Evolutionary conservation across 495 filamentous ascomycete species (phyloP).

Genomic region (Annulohypoxylon bovei): DNA sequence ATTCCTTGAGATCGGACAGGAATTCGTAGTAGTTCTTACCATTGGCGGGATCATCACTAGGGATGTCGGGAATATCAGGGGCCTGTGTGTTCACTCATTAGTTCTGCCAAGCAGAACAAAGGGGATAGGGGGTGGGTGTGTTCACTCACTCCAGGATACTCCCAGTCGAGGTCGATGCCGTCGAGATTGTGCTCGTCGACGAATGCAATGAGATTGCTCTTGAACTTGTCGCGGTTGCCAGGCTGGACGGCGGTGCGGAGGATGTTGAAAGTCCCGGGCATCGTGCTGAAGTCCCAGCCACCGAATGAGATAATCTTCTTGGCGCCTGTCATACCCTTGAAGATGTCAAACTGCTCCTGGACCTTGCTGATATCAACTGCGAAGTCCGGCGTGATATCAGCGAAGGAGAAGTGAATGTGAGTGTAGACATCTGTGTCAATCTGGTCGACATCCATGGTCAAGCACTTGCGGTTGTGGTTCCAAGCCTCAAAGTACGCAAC

Average conservation of each 20-base stretch:
- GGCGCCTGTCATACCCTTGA: constrained; percentile 34
- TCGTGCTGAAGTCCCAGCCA: constrained; percentile 59
- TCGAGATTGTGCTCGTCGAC: constrained; percentile 36
- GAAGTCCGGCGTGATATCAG: constrained; percentile 44
- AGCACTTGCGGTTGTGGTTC: constrained; percentile 38
- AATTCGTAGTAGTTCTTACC: constrained; percentile 40
- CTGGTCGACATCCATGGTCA: constrained; percentile 33
- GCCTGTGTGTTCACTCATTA: constrained; percentile 27
- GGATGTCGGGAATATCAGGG: constrained; percentile 44
- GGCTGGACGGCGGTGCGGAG: constrained; percentile 51
- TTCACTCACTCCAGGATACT: constrained; percentile 52
- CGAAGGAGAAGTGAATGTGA: constrained; percentile 60
- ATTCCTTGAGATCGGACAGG: constrained; percentile 24
- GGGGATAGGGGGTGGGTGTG: background rate
- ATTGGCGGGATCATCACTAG: constrained; percentile 29
- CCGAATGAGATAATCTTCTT: constrained; percentile 59
- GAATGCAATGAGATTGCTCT: constrained; percentile 50
- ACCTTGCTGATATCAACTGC: constrained; percentile 30
- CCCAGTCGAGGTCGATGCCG: constrained; percentile 54
- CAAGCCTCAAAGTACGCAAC: constrained; percentile 49
- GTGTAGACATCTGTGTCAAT: constrained; percentile 49
- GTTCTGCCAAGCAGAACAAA: background rate
- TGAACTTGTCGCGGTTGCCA: constrained; percentile 51
- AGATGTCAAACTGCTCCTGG: constrained; percentile 33
- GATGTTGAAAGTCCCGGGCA: constrained; percentile 47